A percentile compares a stretch with the other conserved stretches of the same genome.
Conservation (phyloP, 1,139 yeast genomes). For the Magnusiomyces clavatus region DNA sequence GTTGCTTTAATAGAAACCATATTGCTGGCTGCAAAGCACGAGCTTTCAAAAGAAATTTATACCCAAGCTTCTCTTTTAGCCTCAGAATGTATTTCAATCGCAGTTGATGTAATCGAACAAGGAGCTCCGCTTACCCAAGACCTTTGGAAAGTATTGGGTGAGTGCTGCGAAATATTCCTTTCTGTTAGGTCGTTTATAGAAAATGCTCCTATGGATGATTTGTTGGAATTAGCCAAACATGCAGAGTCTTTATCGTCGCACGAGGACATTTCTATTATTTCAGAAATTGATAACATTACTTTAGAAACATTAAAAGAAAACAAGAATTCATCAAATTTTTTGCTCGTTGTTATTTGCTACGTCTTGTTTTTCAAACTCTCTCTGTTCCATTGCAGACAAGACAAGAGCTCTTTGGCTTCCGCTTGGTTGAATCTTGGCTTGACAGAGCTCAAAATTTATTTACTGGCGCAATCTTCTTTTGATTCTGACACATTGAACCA, state of each 20-base stretch:
- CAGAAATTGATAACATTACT: constrained; percentile 14
- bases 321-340: neutral
- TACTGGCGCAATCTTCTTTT: constrained; percentile 23
- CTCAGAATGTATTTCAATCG: constrained; percentile 26
- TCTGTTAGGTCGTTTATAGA: constrained; percentile 37
- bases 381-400: constrained; percentile 28
- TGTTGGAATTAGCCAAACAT: constrained; percentile 8
- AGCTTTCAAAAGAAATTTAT: constrained; percentile 54
- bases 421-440: constrained; percentile 65
- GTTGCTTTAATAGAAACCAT: constrained; percentile 52
- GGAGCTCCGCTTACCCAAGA: constrained; percentile 35
- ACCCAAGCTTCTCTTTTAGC: constrained; percentile 55
- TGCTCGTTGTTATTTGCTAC: constrained; percentile 9
- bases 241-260: constrained; percentile 8
- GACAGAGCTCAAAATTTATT: constrained; percentile 46
- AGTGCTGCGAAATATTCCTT: constrained; percentile 42
- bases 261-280: constrained; percentile 10
- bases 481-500: constrained; percentile 20
- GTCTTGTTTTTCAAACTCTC: constrained; percentile 24
- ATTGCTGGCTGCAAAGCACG: constrained; percentile 46
- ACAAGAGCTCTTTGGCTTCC: constrained; percentile 38
- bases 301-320: constrained; percentile 13
- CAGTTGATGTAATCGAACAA: constrained; percentile 27
- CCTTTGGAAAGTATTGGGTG: constrained; percentile 50
- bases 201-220: constrained; percentile 35